These are phyloP conservation scores for Dothideomycetes sp. DNA, from an alignment of 2,329 filamentous ascomycete genomes.

Conservation along the genomic window DNA sequence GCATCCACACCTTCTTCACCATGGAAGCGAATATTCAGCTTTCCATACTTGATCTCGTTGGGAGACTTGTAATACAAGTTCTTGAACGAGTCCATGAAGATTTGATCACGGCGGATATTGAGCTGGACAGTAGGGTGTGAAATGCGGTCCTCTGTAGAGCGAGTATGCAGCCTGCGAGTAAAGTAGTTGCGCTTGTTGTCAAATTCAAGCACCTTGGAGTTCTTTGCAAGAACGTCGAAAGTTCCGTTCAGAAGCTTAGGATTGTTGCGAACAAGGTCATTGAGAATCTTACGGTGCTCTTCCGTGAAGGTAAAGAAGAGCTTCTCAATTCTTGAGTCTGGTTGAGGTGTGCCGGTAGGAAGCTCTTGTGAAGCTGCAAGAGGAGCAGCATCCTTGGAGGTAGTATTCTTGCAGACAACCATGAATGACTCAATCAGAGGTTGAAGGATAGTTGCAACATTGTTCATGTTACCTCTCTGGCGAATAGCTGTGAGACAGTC, in stretches of 20 bases:
- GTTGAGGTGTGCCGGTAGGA: constrained; percentile 61
- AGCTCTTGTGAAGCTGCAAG: constrained; percentile 50
- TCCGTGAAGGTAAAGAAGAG: constrained; percentile 97
- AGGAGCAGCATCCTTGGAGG: constrained; percentile 57
- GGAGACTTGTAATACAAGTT: constrained; percentile 95
- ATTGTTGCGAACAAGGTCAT: constrained; percentile 93
- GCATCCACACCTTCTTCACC: constrained; percentile 97
- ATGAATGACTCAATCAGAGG: constrained; percentile 94
- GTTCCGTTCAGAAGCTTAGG: constrained; percentile 98
- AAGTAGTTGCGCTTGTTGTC: constrained; percentile 99
- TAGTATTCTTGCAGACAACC: constrained; percentile 98
- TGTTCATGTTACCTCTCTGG: constrained; percentile 88
- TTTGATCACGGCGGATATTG: constrained; percentile 81
- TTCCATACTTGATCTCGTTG: constrained; percentile 98
- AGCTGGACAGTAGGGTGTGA: constrained; percentile 73
- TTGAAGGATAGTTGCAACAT: constrained; percentile 89
- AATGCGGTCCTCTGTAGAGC: constrained; percentile 60
- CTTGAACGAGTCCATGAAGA: constrained; percentile 97
- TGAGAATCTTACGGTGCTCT: constrained; percentile 93
- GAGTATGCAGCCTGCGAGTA: constrained; percentile 79
- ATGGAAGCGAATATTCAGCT: constrained; percentile 94
- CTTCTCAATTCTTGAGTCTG: constrained; percentile 73
- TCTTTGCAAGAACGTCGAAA: constrained; percentile 91
- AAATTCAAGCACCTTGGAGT: constrained; percentile 96
- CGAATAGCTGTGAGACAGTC: constrained; percentile 80